A percentile compares a stretch with the other conserved stretches of the same genome.
Conservation (phyloP, 2,329 filamentous ascomycete genomes). For the Calcarisporium arbuscula region DNA sequence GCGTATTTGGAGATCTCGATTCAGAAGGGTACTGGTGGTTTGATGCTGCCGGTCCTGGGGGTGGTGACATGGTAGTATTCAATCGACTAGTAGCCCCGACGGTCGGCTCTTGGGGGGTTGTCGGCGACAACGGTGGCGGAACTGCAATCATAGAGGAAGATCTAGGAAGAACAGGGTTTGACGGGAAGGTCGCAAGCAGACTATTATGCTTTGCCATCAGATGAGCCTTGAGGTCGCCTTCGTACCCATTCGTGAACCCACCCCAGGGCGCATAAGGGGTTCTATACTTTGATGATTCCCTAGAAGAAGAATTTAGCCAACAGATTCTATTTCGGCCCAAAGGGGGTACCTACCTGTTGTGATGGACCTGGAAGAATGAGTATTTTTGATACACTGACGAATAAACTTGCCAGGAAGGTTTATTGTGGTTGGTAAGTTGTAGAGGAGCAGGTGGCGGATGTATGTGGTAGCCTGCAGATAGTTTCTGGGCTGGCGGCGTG, state of each 20-base stretch:
- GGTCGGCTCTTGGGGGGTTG: background rate
- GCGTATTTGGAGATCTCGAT: no score
- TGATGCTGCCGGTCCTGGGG: constrained; percentile 2
- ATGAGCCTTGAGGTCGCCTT: constrained; percentile 43
- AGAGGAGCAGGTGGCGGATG: constrained; percentile 8
- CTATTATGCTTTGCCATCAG: constrained; percentile 29
- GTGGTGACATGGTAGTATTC: constrained; percentile 8
- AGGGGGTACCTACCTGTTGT: constrained; percentile 57
- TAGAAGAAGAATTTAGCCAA: no score
- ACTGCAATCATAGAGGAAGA: no score
- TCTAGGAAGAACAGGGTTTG: constrained; percentile 1
- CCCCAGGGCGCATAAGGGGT: constrained; percentile 52
- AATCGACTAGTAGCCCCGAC: constrained; percentile 9
- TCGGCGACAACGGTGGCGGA: background rate
- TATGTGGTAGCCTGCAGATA: no score
- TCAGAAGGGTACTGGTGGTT: no score
- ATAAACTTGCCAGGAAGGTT: constrained; percentile 27
- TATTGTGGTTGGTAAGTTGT: constrained; percentile 17
- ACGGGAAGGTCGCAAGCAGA: constrained; percentile 14
- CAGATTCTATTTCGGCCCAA: no score
- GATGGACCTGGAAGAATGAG: constrained; percentile 52
- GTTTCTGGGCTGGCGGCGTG: no score
- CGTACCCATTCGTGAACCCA: constrained; percentile 57
- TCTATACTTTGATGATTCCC: constrained; percentile 49
- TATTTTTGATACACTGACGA: constrained; percentile 46